These are phyloP conservation scores for Phytophthora niederhauseri DNA, from an alignment of 352 stramenopile genomes.

Conservation along the genomic window DNA sequence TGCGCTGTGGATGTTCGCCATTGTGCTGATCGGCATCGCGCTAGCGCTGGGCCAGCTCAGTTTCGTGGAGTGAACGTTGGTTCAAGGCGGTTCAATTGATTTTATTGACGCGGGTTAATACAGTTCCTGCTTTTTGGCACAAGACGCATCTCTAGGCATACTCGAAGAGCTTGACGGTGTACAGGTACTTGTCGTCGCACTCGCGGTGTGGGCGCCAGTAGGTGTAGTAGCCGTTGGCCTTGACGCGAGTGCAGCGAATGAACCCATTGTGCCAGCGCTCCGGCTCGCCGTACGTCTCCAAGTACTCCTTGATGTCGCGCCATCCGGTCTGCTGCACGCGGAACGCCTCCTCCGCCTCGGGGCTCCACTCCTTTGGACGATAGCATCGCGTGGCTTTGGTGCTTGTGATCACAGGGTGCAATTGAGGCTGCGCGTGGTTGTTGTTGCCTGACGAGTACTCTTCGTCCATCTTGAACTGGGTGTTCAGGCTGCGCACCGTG, in stretches of 20 bases:
- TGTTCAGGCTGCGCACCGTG: conserved; percentile 20
- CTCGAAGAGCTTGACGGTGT: conserved; percentile 82
- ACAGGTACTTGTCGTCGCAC: conserved; percentile 85
- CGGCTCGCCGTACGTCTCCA: conserved; percentile 73
- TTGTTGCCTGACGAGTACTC: conserved; percentile 37
- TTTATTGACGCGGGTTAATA: conserved; percentile 25
- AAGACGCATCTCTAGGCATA: conserved; percentile 44
- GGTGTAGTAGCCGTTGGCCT: conserved; percentile 85
- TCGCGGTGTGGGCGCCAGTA: conserved; percentile 79
- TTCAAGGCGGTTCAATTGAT: not conserved
- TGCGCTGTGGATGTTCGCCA: conserved; percentile 43
- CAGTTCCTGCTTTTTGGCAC: conserved; percentile 3
- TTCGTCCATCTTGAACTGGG: conserved; percentile 68
- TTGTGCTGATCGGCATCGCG: conserved; percentile 44
- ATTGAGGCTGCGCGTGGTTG: conserved; percentile 23
- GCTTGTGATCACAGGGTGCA: conserved; percentile 48
- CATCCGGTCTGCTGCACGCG: conserved; percentile 76
- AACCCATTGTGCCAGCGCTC: conserved; percentile 79
- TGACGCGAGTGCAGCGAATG: conserved; percentile 80
- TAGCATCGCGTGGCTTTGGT: conserved; percentile 67
- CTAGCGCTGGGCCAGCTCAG: conserved; percentile 41
- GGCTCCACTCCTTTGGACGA: conserved; percentile 72
- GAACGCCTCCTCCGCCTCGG: conserved; percentile 76
- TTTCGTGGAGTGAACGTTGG: conserved; percentile 34
- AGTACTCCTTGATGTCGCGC: conserved; percentile 84